These are phyloP conservation scores for Ananas comosus DNA, from an alignment of 176 grass and related monocot species.

Conservation along the genomic window DNA sequence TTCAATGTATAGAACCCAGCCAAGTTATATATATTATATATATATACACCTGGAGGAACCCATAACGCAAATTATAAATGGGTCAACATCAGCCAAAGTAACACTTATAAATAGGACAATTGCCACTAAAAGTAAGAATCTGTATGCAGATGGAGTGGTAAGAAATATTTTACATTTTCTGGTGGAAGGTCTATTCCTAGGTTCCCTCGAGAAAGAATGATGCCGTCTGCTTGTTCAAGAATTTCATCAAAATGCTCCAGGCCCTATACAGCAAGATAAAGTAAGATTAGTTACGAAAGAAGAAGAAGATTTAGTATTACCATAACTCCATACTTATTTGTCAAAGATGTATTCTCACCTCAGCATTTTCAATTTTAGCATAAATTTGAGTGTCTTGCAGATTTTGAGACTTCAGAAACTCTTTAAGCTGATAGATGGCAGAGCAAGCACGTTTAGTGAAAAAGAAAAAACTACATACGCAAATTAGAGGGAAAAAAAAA, in stretches of 20 bases:
- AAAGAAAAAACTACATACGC: neutral
- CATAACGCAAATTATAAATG: neutral
- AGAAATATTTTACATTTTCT: conserved; percentile 46
- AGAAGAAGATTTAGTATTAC: too few species aligned
- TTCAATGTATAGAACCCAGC: too few species aligned
- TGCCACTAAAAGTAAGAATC: too few species aligned
- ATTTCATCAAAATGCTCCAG: conserved; percentile 96
- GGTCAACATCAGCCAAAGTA: too few species aligned
- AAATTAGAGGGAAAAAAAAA: neutral
- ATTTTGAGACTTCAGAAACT: conserved; percentile 60
- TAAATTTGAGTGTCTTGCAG: conserved; percentile 79
- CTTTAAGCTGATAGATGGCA: conserved; percentile 44
- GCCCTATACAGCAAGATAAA: conserved; percentile 46
- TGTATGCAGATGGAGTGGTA: too few species aligned
- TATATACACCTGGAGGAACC: conserved; percentile 10
- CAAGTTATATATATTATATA: neutral
- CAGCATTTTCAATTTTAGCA: conserved; percentile 79
- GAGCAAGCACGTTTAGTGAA: neutral
- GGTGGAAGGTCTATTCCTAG: conserved; percentile 92
- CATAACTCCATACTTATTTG: neutral
- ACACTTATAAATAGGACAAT: too few species aligned
- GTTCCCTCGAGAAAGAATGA: conserved; percentile 80
- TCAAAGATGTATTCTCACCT: conserved; percentile 33
- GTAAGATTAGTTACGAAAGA: neutral
- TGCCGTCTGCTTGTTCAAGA: conserved; percentile 80